Percentiles rank a stretch among this genome's conserved stretches.
These are phyloP conservation scores for Botrytis deweyae DNA, from an alignment of 2,329 filamentous ascomycete genomes.

Conservation along the genomic window DNA sequence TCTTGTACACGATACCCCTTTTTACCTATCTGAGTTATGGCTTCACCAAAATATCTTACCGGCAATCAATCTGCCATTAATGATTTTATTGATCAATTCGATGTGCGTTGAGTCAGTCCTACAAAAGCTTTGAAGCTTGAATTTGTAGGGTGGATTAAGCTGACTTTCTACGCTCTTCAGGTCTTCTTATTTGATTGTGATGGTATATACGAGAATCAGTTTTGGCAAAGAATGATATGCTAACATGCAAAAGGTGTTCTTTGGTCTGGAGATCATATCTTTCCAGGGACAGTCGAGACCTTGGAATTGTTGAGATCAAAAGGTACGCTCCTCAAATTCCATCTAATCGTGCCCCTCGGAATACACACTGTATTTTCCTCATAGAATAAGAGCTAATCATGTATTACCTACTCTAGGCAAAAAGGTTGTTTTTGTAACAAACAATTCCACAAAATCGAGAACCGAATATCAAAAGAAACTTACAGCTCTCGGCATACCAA, in stretches of 20 bases:
- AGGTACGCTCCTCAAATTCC: constrained; percentile 47
- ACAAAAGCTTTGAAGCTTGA: constrained; percentile 1
- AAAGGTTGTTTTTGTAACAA: constrained; percentile 92
- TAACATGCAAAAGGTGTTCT: constrained; percentile 66
- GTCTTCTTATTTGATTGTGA: constrained; percentile 96
- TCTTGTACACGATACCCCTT: neutral
- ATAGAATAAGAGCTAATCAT: neutral
- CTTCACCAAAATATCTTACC: constrained; percentile 63
- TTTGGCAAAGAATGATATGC: neutral
- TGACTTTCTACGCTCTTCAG: constrained; percentile 47
- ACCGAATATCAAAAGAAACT: constrained; percentile 92
- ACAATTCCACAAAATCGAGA: constrained; percentile 97
- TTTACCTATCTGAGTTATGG: neutral
- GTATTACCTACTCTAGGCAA: constrained; percentile 61
- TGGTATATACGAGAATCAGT: constrained; percentile 55
- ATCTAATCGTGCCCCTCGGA: neutral
- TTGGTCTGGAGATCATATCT: constrained; percentile 93
- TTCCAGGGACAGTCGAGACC: constrained; percentile 81
- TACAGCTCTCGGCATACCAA: constrained; percentile 74
- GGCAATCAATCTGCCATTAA: constrained; percentile 75
- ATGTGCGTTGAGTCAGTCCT: constrained; percentile 62
- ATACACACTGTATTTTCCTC: neutral
- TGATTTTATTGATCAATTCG: constrained; percentile 85
- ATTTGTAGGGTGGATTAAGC: constrained; percentile 17
- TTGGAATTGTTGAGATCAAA: constrained; percentile 76